phyloP scores from a whole-genome alignment of 2,329 filamentous ascomycete species.

The Colletotrichum chlorophyti region DNA sequence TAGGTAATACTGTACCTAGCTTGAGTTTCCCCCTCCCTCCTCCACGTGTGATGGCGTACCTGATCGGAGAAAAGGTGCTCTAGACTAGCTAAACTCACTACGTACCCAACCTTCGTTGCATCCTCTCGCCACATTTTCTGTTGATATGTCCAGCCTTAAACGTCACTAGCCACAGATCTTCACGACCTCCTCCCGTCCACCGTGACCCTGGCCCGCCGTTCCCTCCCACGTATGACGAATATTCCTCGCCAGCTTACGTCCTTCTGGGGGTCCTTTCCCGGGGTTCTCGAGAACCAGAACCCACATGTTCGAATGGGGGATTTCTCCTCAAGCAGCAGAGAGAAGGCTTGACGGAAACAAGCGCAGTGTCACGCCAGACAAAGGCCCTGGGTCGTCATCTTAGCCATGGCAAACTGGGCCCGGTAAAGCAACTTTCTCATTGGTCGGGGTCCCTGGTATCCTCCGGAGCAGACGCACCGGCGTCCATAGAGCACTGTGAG shows the following conservation, averaged over 20 bases:
- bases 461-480: slow-evolving; percentile 23
- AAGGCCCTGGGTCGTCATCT: slow-evolving; percentile 14
- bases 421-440: not conserved
- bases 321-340: not conserved
- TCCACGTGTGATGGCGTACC: slow-evolving; percentile 19
- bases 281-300: too few species aligned
- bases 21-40: not conserved
- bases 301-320: not conserved
- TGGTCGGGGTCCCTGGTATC: slow-evolving; percentile 9
- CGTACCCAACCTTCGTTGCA: not conserved
- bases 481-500: slow-evolving; percentile 7
- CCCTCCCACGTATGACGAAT: slow-evolving; percentile 13
- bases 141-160: slow-evolving; percentile 21
- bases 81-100: not conserved
- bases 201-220: slow-evolving; percentile 23
- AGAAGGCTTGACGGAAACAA: slow-evolving; percentile 24
- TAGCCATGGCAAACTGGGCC: slow-evolving; percentile 20
- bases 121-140: slow-evolving; percentile 1
- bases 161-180: slow-evolving; percentile 30
- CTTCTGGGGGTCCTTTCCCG: not conserved
- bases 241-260: slow-evolving; percentile 10
- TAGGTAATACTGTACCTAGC: not conserved
- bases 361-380: slow-evolving; percentile 21
- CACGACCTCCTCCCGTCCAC: slow-evolving; percentile 16
- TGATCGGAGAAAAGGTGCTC: slow-evolving; percentile 13